Conservation (phyloP, 2,329 filamentous ascomycete species). For the Ascosphaera apis region DNA sequence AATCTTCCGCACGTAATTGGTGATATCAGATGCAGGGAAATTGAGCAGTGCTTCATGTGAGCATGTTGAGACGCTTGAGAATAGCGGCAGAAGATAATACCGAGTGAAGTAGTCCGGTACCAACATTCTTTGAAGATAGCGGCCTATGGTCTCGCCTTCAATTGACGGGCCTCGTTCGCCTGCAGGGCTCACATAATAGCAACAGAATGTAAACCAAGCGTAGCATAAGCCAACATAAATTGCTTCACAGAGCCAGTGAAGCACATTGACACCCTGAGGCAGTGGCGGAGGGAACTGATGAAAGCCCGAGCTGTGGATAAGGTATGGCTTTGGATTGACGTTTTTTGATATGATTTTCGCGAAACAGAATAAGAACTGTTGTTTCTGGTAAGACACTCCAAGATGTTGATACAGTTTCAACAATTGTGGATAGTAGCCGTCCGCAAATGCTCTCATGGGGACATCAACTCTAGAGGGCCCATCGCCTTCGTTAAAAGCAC, state of each 20-base stretch:
- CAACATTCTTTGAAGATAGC: conserved; percentile 28
- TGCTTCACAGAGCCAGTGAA: conserved; percentile 22
- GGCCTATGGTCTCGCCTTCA: conserved; percentile 22
- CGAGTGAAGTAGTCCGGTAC: conserved; percentile 25
- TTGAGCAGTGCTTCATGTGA: conserved; percentile 26
- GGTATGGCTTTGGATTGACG: conserved; percentile 16
- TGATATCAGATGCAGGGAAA: conserved; percentile 31
- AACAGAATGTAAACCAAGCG: conserved; percentile 30
- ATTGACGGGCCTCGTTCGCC: neutral
- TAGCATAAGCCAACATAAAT: conserved; percentile 27
- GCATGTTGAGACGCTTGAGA: conserved; percentile 33
- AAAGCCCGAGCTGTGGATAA: conserved; percentile 31
- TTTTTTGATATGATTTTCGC: conserved; percentile 11
- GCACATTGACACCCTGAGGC: conserved; percentile 13
- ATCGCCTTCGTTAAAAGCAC: conserved; percentile 7
- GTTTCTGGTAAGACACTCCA: conserved; percentile 25
- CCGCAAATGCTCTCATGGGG: conserved; percentile 29
- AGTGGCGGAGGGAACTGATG: conserved; percentile 26
- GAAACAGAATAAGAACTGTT: conserved; percentile 32
- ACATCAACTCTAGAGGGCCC: conserved; percentile 20
- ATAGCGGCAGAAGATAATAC: conserved; percentile 30
- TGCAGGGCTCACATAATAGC: conserved; percentile 23
- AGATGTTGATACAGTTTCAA: conserved; percentile 33
- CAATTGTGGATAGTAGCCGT: conserved; percentile 32
- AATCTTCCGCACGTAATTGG: conserved; percentile 27